Percentiles rank a stretch among this genome's conserved stretches.
Evolutionary conservation across 2,329 filamentous ascomycete species (phyloP).

Genomic region (Fusarium algeriense): DNA sequence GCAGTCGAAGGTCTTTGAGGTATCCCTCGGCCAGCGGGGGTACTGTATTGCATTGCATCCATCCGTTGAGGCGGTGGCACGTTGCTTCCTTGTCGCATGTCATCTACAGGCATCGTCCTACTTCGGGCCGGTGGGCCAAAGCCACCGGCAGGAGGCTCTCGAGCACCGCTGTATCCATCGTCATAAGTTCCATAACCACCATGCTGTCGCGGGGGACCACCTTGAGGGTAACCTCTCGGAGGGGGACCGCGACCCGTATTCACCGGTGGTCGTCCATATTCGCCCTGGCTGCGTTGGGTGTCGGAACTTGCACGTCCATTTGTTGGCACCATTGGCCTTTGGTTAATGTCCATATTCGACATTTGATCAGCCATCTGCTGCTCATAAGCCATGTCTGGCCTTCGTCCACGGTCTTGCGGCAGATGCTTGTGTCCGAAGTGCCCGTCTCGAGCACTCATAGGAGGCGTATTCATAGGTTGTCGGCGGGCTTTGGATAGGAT

Average conservation of each 20-base stretch:
- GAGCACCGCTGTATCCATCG: constrained; percentile 46
- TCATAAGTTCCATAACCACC: constrained; percentile 47
- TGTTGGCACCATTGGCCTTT: constrained; percentile 39
- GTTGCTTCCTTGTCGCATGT: constrained; percentile 57
- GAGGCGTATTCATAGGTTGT: constrained; percentile 50
- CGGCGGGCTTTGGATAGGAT: constrained; percentile 45
- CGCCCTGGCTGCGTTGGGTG: constrained; percentile 44
- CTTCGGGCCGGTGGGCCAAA: constrained; percentile 68
- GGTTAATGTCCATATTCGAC: constrained; percentile 53
- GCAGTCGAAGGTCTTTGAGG: constrained; percentile 69
- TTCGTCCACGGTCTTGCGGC: constrained; percentile 39
- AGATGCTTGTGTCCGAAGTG: constrained; percentile 43
- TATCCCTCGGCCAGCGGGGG: constrained; percentile 58
- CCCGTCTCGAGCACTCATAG: constrained; percentile 47
- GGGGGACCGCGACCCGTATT: constrained; percentile 46
- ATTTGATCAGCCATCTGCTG: constrained; percentile 52
- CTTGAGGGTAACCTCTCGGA: constrained; percentile 53
- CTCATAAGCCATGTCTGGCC: constrained; percentile 44
- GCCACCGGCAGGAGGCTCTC: constrained; percentile 52
- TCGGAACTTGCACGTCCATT: constrained; percentile 45
- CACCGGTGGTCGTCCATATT: constrained; percentile 45
- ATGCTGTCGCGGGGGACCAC: constrained; percentile 48
- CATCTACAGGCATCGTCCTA: constrained; percentile 70
- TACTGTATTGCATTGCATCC: constrained; percentile 62
- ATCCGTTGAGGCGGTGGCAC: constrained; percentile 53